Base-by-base conservation (phyloP, 2,329 filamentous ascomycete genomes). In the Periconia macrospinosa region DNA sequence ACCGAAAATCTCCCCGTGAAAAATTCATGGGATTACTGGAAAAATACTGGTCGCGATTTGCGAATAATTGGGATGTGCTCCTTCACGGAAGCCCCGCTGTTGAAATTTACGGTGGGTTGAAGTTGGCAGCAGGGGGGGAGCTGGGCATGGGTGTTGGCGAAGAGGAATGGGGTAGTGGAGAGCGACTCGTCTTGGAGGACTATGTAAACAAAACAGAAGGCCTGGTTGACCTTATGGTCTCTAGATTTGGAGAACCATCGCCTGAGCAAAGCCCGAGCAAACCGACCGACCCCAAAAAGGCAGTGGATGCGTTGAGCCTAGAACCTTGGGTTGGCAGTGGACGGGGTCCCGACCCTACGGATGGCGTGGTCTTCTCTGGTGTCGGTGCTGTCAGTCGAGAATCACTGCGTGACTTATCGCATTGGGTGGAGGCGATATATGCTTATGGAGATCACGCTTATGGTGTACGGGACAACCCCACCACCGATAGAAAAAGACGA, bases 141-240 rank as follows among this genome's bases (percentile, higher is more conserved):
- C 83, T 97, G 23, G 94, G 94, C 15, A 85, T 97, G 44, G 94
- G 94, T 0, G 94, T 97, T 1, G 94, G 94, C 17, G 94, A 97
- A 71, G 94, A 97, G 76, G 91, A 97, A 51, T 88, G 92, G 71
- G 93, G 93, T 5, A 97, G 93, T 69, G 92, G 92, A 30, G 93
- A 97, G 76, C 83, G 93, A 64, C 93, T 95, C 64, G 93, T 97
- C 0, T 79, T 99, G 1, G 93, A 97, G 72, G 91, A 91, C n/a
- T 85, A 96, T 57, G 86, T 91, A 1, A 82, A 81, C 10, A 82
- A 90, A 51, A 90, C 91, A 20, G 88, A 94, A 48, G 94, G 94
- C 1, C 80, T 99, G 40, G 83, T 96, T 6, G 94, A 99, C 73
- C 74, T 97, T 46, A 80, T 97, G 41, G 92, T 97, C 2, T 92